These are phyloP conservation scores for Cladosporium sp. DNA, from an alignment of 2,329 filamentous ascomycete genomes.

Conservation along the genomic window DNA sequence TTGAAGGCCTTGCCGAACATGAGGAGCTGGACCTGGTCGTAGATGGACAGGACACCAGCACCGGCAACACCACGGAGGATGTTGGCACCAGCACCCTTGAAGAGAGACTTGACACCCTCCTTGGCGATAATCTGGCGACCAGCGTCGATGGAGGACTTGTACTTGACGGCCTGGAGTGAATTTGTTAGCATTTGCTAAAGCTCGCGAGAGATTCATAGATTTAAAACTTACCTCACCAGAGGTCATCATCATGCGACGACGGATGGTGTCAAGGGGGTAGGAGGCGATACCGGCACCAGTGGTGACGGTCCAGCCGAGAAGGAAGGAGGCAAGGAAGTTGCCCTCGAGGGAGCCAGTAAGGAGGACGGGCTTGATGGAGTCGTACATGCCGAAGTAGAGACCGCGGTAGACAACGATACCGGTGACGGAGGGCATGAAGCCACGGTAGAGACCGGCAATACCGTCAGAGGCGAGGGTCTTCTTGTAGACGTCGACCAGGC, in stretches of 20 bases:
- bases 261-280: constrained; percentile 99
- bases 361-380: constrained; percentile 99
- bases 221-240: constrained; percentile 59
- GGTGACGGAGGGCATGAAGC: constrained; percentile 98
- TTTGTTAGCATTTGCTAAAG: constrained; percentile 30
- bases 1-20: constrained; percentile 99
- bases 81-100: constrained; percentile 99
- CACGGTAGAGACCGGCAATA: constrained; percentile 99
- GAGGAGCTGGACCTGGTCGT: constrained; percentile 98
- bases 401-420: constrained; percentile 99
- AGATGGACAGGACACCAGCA: constrained; percentile 99
- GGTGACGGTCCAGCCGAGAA: constrained; percentile 97
- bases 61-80: constrained; percentile 99
- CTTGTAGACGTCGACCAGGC: constrained; percentile 98
- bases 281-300: constrained; percentile 99
- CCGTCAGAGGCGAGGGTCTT: constrained; percentile 99
- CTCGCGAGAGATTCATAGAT: no score
- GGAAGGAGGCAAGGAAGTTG: constrained; percentile 99
- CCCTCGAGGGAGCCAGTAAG: constrained; percentile 86
- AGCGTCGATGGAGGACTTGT: constrained; percentile 93
- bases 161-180: constrained; percentile 86
- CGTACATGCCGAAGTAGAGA: constrained; percentile 99
- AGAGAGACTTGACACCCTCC: constrained; percentile 98
- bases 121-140: constrained; percentile 93
- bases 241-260: constrained; percentile 99